Base-by-base conservation (phyloP, 1,284 basidiomycete genomes). In the Somion occarium region DNA sequence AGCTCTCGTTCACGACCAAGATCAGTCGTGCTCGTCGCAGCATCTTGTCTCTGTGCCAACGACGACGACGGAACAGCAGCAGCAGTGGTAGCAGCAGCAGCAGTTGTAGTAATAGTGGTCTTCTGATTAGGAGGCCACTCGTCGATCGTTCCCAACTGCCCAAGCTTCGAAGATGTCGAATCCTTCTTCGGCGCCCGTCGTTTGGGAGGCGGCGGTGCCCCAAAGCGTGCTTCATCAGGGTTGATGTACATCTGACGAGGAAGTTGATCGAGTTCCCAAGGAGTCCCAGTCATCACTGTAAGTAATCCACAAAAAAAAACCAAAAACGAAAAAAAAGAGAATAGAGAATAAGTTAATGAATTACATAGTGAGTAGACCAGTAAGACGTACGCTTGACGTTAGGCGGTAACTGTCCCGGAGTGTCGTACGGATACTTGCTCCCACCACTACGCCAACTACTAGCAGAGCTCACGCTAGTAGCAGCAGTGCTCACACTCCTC, bases 401-500 rank as follows among this genome's bases (percentile, higher is more conserved):
- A 71, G 82, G 78, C 49, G 87, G 85, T 57, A 66, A 58, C 48
- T 58, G 57, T 30, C 49, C 25, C 18, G 50, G 42, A 48, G 39
- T 52, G 46, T 57, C 56, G 47, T 58, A 53, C 48, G 56, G 53
- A 41, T 60, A 55, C 61, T 66, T 61, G 59, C 61, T 60, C 34
- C 55, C 53, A 27, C 63, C 64, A 50, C 64, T 79, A 53, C 86
- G 78, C 85, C 87, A 88, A 64, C 81, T 84, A 37, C 73, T 69
- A 45, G 78, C 77, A 27, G 84, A 87, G 25, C 38, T 43, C 15
- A 88, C 78, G 60, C 85, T 88, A 27, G 87, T 90, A 50, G 88
- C 88, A 51, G 80, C 80, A 2, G 88, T 91, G 18, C 85, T 83
- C 37, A 90, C 75, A 56, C 85, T 88, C 48, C 83, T 75, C 50